A percentile compares a stretch with the other conserved stretches of the same genome.
These are phyloP conservation scores for Plasmodium relictum DNA, from an alignment of 169 alveolate species.

Conservation along the genomic window DNA sequence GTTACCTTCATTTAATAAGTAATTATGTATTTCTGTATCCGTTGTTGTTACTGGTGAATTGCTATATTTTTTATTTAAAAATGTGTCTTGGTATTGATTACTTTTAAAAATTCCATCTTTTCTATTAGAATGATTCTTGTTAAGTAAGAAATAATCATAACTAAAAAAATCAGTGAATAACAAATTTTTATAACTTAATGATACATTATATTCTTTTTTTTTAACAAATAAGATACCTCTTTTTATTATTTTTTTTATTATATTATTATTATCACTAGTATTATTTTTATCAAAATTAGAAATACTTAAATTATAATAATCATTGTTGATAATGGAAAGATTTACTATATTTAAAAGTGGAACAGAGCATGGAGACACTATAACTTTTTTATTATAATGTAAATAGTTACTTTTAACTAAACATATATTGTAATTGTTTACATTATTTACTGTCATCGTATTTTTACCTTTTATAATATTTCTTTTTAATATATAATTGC, in stretches of 20 bases:
- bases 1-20: no score
- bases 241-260: slow-evolving; percentile 49
- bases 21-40: no score
- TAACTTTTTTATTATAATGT: slow-evolving; percentile 14
- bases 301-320: neutral
- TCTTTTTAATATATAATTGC: slow-evolving; percentile 10
- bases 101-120: no score
- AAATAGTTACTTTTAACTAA: slow-evolving; percentile 17
- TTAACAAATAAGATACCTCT: slow-evolving; percentile 74
- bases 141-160: no score
- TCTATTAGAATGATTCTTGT: no score
- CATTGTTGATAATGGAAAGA: neutral
- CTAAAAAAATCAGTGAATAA: no score
- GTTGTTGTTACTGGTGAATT: no score
- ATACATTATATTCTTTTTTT: slow-evolving; percentile 23
- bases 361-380: neutral
- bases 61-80: no score
- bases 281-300: neutral
- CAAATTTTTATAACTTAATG: no score
- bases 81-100: no score
- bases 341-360: neutral
- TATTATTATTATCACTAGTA: neutral
- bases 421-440: slow-evolving; percentile 6
- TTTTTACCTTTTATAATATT: neutral
- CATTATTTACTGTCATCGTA: slow-evolving; percentile 7